Evolutionary conservation across 2,329 filamentous ascomycete species (phyloP), one percentile per base, ranked within the genome.

Genomic region (Rhynchosporium graminicola): DNA sequence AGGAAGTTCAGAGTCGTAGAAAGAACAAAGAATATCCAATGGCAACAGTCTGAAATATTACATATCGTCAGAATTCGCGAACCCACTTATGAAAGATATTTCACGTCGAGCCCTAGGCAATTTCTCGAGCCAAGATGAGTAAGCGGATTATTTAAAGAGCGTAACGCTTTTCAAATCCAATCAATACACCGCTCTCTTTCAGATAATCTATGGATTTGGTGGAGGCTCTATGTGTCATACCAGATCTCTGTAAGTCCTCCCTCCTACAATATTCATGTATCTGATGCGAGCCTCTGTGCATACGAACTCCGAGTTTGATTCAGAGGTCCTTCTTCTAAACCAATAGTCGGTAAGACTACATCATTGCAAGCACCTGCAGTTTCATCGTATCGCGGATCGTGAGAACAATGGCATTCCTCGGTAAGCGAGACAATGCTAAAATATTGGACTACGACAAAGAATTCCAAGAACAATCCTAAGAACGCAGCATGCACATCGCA

Each of bases 1-100:
- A 83, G 62, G 62, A 2, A 65, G 65, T 43, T 54, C 57, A 13
- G 58, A 56, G 61, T 59, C 62, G 20, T 60, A 52, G 56, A 29
- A 36, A 52, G 26, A 9, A 4, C 26, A 40, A 12, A 8, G 26
- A 38, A 6, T 28, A 31, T 43, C 43, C 50, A 20, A 33, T 28
- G 33, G 43, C 20, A 56, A 45, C 12, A 43, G 6, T 56, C 28
- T 57, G 26, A 4, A 38, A 10, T n/a, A 3, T 13, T 10, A 13
- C 33, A 36, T 5, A 33, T 31, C 50, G 8, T 38, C 12, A n/a
- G 36, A n/a, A 38, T 20, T 13, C 26, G 50, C 36, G 33, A 52
- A 33, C 3, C 15, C 8, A 26, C 4, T 7, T 8, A 20, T 8
- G 10, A 26, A 9, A 0, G 3, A 12, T 42, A 54, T 15, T 13